Conservation (phyloP, 208 protist species). For the Leptomonas seymouri region DNA sequence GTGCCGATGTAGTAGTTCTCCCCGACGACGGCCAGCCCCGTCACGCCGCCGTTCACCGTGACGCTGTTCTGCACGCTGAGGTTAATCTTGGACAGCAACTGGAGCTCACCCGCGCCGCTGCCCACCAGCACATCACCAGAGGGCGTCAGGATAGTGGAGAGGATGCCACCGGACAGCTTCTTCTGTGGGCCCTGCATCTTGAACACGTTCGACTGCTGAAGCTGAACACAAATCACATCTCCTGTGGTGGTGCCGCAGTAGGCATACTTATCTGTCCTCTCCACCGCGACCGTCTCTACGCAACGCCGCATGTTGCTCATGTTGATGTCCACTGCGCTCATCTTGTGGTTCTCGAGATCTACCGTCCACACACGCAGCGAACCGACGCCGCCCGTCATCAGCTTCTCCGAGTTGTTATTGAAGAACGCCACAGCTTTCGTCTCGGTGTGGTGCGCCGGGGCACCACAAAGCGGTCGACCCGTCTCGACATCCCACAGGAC, state of each 20-base stretch:
- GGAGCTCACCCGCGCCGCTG: slow-evolving; percentile 87
- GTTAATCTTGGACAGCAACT: slow-evolving; percentile 89
- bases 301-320: slow-evolving; percentile 89
- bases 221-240: slow-evolving; percentile 91
- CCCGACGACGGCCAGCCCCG: slow-evolving; percentile 74
- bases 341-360: slow-evolving; percentile 88
- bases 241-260: slow-evolving; percentile 94
- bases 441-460: slow-evolving; percentile 78
- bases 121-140: slow-evolving; percentile 91
- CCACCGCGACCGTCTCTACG: slow-evolving; percentile 78
- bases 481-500: slow-evolving; percentile 95
- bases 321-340: slow-evolving; percentile 89
- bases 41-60: slow-evolving; percentile 86
- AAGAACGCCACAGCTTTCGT: slow-evolving; percentile 86
- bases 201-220: slow-evolving; percentile 83
- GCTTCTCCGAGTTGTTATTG: slow-evolving; percentile 77
- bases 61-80: slow-evolving; percentile 77
- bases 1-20: slow-evolving; percentile 93
- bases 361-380: slow-evolving; percentile 94
- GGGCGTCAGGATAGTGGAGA: slow-evolving; percentile 67
- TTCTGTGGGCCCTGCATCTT: slow-evolving; percentile 93
- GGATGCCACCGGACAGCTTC: slow-evolving; percentile 86
- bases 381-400: slow-evolving; percentile 91
- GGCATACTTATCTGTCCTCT: slow-evolving; percentile 86
- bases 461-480: slow-evolving; percentile 90